Percentiles rank a stretch among this genome's conserved stretches.
These are phyloP conservation scores for Verticillium klebahnii DNA, from an alignment of 2,329 filamentous ascomycete species.

Conservation along the genomic window DNA sequence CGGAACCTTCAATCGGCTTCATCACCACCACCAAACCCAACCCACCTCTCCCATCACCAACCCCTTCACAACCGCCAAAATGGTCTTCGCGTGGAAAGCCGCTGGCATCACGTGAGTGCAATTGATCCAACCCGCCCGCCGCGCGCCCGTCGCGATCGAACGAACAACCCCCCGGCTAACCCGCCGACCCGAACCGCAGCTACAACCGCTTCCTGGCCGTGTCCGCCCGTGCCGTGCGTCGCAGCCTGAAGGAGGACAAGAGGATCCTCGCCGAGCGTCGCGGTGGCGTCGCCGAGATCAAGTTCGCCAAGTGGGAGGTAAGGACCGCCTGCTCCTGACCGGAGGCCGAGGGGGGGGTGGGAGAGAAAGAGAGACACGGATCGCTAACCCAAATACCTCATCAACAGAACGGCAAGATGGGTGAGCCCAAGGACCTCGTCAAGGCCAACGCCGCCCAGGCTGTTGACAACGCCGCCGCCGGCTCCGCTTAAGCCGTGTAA, in stretches of 20 bases:
- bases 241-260: constrained; percentile 94
- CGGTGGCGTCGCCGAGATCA: constrained; percentile 75
- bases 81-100: constrained; percentile 98
- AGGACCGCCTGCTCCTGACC: constrained; percentile 19
- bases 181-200: constrained; percentile 42
- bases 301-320: constrained; percentile 95
- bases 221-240: constrained; percentile 90
- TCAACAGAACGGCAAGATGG: constrained; percentile 88
- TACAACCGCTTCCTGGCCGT: constrained; percentile 99
- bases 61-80: constrained; percentile 52
- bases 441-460: constrained; percentile 39
- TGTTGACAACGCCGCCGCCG: constrained; percentile 21
- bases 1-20: constrained; percentile 25
- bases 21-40: constrained; percentile 25
- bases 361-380: not conserved
- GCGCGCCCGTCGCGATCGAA: not conserved
- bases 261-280: constrained; percentile 83
- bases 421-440: constrained; percentile 71
- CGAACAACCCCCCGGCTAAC: not conserved
- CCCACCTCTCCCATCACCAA: constrained; percentile 23
- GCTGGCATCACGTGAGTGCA: constrained; percentile 88
- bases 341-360: not conserved
- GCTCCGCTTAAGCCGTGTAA: not conserved
- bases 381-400: constrained; percentile 24
- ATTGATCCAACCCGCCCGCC: constrained; percentile 7